phyloP scores from a whole-genome alignment of 2,329 filamentous ascomycete species.

The Aureobasidium sp. region DNA sequence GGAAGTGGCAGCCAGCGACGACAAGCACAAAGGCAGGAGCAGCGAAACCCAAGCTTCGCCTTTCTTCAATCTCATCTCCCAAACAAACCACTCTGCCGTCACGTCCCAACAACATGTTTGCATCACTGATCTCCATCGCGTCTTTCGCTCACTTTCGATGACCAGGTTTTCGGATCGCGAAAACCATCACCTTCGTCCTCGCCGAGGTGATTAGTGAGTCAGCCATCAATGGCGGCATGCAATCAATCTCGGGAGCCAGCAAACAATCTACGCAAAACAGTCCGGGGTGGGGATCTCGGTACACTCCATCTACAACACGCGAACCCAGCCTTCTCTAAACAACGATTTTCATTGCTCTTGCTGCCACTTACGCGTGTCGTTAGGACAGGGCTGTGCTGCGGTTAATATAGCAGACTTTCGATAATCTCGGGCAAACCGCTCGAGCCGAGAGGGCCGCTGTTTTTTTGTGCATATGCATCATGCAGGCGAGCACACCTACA shows the following conservation, averaged over 20 bases:
- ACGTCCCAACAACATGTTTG: neutral
- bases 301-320: neutral
- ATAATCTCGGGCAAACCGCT: neutral
- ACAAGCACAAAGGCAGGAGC: neutral
- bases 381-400: neutral
- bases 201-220: no score
- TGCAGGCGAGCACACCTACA: neutral
- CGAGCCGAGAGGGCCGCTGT: neutral
- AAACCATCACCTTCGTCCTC: neutral
- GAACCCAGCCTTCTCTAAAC: neutral
- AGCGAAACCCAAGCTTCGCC: neutral
- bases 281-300: neutral
- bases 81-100: neutral
- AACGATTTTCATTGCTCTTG: neutral
- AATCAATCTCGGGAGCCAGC: neutral
- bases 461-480: neutral
- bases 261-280: constrained; percentile 1
- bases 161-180: constrained; percentile 4
- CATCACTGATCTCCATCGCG: neutral
- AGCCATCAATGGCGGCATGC: neutral
- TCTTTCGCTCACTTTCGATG: neutral
- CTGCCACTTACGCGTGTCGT: neutral
- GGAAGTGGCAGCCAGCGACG: neutral
- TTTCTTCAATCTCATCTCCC: neutral
- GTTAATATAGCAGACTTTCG: neutral